Evolutionary conservation across 2,329 filamentous ascomycete genomes (phyloP), one percentile per base, ranked within the genome.

Genomic region (Diaporthe sp.): DNA sequence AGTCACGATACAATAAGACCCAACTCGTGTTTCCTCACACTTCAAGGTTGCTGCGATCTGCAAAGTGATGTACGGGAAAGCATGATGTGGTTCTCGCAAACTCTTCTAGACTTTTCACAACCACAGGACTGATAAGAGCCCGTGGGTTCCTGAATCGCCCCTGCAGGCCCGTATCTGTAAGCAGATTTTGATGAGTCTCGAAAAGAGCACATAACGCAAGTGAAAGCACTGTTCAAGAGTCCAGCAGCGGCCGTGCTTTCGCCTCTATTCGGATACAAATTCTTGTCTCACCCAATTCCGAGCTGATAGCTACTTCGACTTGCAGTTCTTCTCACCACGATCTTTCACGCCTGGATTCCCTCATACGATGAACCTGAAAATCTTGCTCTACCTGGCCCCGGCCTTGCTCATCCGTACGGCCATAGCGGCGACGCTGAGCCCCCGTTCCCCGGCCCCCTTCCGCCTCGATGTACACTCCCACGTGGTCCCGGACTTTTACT

Each of bases 381-480:
- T 44, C 5, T n/a, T 44, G 9, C 8, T n/a, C 37, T 32, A 17
- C 17, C 19, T 47, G 59, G 39, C 27, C 2, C 2, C 4, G 39
- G 59, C 59, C 59, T 22, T 63, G 2, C n/a, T 63, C 39, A 3
- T 3, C 25, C 59, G 39, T 8, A 13, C 4, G 17, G 9, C 39
- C 4, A 3, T n/a, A 5, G 37, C 17, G 4, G 39, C 25, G 4
- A 8, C 37, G 2, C 4, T 47, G 2, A 1, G 2, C 5, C 3
- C 58, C 27, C 5, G 12, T 7, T 32, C 7, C 2, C 13, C 39
- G 2, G 0, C 0, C 27, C 39, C 39, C 0, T 63, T 63, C 2
- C 39, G 59, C 0, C 4, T 63, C 39, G 59, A 63, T 10, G 59
- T 63, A 0, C 59, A 63, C 59, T 63, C 59, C 17, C 59, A 63